Base-by-base conservation (phyloP, 495 filamentous ascomycete genomes). In the Hyaloscypha variabilis region DNA sequence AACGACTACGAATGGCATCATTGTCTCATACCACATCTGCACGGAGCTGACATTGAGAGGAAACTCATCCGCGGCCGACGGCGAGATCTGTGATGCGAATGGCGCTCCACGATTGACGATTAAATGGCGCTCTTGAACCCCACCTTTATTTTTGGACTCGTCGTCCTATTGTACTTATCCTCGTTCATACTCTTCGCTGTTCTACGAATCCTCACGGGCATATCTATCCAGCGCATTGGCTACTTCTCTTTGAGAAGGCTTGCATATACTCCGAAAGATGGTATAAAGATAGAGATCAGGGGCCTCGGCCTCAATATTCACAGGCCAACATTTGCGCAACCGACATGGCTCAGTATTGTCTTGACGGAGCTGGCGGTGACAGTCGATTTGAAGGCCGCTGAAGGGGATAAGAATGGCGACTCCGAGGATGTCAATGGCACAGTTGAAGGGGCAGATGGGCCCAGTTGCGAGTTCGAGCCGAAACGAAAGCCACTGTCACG, bases 101-200 rank as follows among this genome's bases (percentile, higher is more conserved):
- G 65, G 66, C 66, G 58, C 46, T 25, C 49, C 17, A 28, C 24
- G 42, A 58, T 21, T 58, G 34, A 60, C 1, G 6, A 31, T 34
- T 26, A 28, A 49, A 73, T 73, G 71, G 69, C 71, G 62, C 64
- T 73, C 26, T 55, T 85, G 64, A 81, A 81, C 67, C 88, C 90
- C 62, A 91, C 93, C 70, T 96, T 97, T 75, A 78, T 97, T 29
- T 84, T 96, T 65, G 94, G 93, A 64, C 78, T 94, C 60, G 64
- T 94, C 72, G 84, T 97, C 65, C 84, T 98, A 55, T 82, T 92
- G 56, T 98, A 97, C 82, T 86, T 99, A 25, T 88, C 86, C 66
- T 91, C 93, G 64, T 98, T 99, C 73, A 87, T 98, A 61, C 76
- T 97, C 62, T 97, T 99, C 77, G 95, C 96, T 66, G 85, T 97